Base-by-base conservation (phyloP, 2,329 filamentous ascomycete species). In the Graphilbum sp. region DNA sequence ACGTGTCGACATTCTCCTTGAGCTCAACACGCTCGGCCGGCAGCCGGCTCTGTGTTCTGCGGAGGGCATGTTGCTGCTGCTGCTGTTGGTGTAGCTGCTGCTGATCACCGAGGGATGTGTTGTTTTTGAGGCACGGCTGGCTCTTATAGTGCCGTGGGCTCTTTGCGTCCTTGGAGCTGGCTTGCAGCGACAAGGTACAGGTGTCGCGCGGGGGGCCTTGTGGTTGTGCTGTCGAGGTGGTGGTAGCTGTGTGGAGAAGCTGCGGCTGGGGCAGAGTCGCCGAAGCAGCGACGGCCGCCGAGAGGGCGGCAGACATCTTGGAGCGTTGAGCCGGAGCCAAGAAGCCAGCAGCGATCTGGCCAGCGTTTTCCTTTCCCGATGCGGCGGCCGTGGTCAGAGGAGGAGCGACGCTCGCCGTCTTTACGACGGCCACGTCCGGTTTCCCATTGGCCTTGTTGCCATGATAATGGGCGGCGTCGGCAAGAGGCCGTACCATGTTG, bases 111-210 rank as follows among this genome's bases (percentile, higher is more conserved):
- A n/a, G n/a, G n/a, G n/a, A n/a, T n/a, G n/a, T n/a, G n/a, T n/a
- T n/a, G n/a, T n/a, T n/a, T n/a, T 64, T 66, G 36, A 72, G 57
- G 39, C 64, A 60, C 11, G 68, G 67, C 50, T 72, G 68, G 48
- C 66, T 71, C 51, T 63, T 68, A 54, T 65, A 55, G 36, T 71
- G 67, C 25, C 67, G 64, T 12, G 54, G 55, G 41, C 52, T 52
- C 45, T 52, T 54, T n/a, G 35, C 35, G 23, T 29, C 34, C 18
- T 31, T 24, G 16, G 23, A 36, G 16, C 25, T 31, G 23, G 10
- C 11, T 3, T 34, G 12, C 13, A 32, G 31, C n/a, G 20, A 11
- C 8, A 19, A 20, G 5, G 25, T 9, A 12, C 7, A 12, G 13
- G 5, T n/a, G 13, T 29, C 27, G 27, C 27, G 27, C 27, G 27